These are phyloP conservation scores for Pseudoperonospora humuli DNA, from an alignment of 352 stramenopile species.

Conservation along the genomic window DNA sequence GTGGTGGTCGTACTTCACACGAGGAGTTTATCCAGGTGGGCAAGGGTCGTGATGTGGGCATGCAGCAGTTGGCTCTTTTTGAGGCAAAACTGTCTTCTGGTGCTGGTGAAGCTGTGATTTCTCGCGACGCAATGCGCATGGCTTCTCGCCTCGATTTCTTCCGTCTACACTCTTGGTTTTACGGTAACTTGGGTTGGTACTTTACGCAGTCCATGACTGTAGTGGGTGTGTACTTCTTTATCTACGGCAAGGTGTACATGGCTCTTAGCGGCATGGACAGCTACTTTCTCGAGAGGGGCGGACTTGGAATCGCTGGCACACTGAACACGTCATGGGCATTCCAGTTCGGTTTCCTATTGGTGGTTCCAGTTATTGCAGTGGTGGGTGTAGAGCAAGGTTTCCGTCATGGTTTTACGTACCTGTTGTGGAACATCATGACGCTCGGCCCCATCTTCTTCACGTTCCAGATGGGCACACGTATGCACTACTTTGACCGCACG, in stretches of 20 bases:
- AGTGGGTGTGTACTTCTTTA: slow-evolving; percentile 96
- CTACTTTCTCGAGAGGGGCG: slow-evolving; percentile 87
- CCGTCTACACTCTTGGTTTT: slow-evolving; percentile 96
- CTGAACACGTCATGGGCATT: slow-evolving; percentile 95
- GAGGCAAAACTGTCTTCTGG: slow-evolving; percentile 96
- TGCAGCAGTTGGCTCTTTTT: slow-evolving; percentile 98
- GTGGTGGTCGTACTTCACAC: slow-evolving; percentile 63
- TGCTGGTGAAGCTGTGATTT: slow-evolving; percentile 95
- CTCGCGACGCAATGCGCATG: slow-evolving; percentile 93
- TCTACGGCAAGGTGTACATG: slow-evolving; percentile 96
- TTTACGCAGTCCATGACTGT: slow-evolving; percentile 97
- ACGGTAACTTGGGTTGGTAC: slow-evolving; percentile 98
- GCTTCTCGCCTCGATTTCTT: slow-evolving; percentile 95
- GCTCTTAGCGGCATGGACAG: slow-evolving; percentile 89
- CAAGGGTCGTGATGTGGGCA: slow-evolving; percentile 98
- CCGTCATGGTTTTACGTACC: slow-evolving; percentile 86
- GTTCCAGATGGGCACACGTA: slow-evolving; percentile 98
- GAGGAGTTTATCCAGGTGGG: slow-evolving; percentile 87
- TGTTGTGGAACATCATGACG: slow-evolving; percentile 93
- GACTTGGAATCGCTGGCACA: slow-evolving; percentile 90
- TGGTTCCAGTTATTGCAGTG: slow-evolving; percentile 94
- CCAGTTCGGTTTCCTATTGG: slow-evolving; percentile 94
- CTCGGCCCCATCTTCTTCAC: slow-evolving; percentile 99
- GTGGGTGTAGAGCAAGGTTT: slow-evolving; percentile 96
- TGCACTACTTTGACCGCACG: slow-evolving; percentile 97